Conservation (phyloP, 2,329 filamentous ascomycete genomes). For the Diaporthe sp. region DNA sequence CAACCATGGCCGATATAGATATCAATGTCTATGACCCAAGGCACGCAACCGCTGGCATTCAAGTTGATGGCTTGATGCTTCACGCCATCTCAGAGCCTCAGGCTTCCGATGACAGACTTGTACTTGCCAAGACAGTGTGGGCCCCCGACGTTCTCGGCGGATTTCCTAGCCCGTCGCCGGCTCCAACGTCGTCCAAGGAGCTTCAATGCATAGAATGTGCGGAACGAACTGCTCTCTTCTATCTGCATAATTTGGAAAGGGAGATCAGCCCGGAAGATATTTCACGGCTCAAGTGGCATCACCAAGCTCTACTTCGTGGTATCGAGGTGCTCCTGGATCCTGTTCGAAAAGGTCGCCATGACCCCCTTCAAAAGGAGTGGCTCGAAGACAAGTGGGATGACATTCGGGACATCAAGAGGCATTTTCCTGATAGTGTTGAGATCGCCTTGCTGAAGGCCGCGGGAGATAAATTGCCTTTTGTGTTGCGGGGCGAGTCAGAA, state of each 20-base stretch:
- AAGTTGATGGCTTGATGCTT: constrained; percentile 30
- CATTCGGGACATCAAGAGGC: constrained; percentile 20
- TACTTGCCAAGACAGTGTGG: constrained; percentile 29
- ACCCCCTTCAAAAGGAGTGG: background rate
- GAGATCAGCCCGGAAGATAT: too few relatives aligned
- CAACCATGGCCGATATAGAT: too few relatives aligned
- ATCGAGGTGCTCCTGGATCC: constrained; percentile 19
- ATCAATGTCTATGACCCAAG: background rate
- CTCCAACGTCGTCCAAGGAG: too few relatives aligned
- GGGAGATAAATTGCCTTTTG: constrained; percentile 15
- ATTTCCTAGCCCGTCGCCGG: too few relatives aligned
- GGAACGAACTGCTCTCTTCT: too few relatives aligned
- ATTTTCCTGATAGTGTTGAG: constrained; percentile 32
- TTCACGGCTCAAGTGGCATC: constrained; percentile 17
- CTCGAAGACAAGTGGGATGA: too few relatives aligned
- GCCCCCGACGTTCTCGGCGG: background rate
- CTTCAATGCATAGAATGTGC: too few relatives aligned
- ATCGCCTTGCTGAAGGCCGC: constrained; percentile 23
- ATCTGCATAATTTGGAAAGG: too few relatives aligned
- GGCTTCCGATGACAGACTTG: constrained; percentile 22
- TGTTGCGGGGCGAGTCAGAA: constrained; percentile 36
- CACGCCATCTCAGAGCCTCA: constrained; percentile 28
- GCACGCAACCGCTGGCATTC: background rate
- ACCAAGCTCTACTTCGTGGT: constrained; percentile 32
- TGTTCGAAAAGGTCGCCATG: background rate